A percentile compares a stretch with the other conserved stretches of the same genome.
Conservation (phyloP, 2,329 filamentous ascomycete genomes). For the Aspergillus aculeatus region DNA sequence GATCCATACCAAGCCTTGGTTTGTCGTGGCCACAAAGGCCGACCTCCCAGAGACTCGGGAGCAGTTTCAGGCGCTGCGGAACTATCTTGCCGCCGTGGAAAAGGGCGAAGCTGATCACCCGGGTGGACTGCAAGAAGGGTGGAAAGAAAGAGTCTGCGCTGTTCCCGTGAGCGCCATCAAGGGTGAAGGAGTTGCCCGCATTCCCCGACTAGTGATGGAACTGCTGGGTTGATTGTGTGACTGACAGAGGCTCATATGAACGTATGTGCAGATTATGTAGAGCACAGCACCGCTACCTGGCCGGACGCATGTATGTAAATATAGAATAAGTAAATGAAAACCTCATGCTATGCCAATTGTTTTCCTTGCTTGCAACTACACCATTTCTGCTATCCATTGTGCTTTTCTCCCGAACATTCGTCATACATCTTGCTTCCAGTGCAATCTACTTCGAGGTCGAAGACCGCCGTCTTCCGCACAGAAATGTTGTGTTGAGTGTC, state of each 20-base stretch:
- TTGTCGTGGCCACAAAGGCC: constrained; percentile 90
- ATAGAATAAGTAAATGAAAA: background rate
- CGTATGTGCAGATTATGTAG: background rate
- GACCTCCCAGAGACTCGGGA: constrained; percentile 75
- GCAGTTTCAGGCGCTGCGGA: constrained; percentile 69
- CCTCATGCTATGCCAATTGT: background rate
- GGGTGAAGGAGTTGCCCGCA: constrained; percentile 72
- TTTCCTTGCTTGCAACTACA: background rate
- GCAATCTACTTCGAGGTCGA: background rate
- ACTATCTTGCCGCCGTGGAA: constrained; percentile 68
- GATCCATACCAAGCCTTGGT: constrained; percentile 94
- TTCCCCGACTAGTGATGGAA: constrained; percentile 43
- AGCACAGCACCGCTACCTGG: background rate
- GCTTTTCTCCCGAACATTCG: too few species aligned
- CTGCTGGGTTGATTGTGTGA: constrained; percentile 34
- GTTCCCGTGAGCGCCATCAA: constrained; percentile 89
- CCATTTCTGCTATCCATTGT: too few species aligned
- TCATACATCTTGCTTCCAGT: background rate
- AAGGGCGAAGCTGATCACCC: constrained; percentile 67
- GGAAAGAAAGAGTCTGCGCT: constrained; percentile 57
- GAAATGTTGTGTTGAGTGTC: background rate
- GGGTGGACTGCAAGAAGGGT: constrained; percentile 67
- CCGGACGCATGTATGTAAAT: background rate
- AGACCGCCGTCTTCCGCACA: background rate
- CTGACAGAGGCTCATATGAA: background rate